Percentiles rank a stretch among this genome's conserved stretches.
Conservation (phyloP, 371 early-diverging fungal genomes). For the Mortierella sp. region DNA sequence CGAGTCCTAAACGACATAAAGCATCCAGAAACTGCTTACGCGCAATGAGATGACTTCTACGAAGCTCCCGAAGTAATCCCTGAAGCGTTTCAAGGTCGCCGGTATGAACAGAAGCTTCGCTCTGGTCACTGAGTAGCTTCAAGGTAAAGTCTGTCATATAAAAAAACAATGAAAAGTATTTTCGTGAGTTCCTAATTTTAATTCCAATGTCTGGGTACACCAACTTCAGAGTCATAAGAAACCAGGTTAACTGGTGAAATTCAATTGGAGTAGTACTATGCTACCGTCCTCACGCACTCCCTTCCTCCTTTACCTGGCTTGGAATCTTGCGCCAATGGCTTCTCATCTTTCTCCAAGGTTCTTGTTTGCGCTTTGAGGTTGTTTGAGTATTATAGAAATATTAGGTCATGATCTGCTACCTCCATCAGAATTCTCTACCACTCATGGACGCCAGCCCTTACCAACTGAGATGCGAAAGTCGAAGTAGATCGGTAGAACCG, state of each 20-base stretch:
- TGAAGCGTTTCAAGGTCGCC: constrained; percentile 53
- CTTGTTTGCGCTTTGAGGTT: constrained; percentile 50
- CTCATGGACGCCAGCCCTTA: constrained; percentile 9
- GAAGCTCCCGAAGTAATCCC: constrained; percentile 55
- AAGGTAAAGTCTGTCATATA: constrained; percentile 29
- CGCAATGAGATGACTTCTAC: constrained; percentile 53
- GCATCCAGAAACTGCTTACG: constrained; percentile 52
- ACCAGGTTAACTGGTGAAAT: background rate
- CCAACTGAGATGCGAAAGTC: constrained; percentile 60
- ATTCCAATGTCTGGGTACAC: background rate
- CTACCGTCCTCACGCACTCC: background rate
- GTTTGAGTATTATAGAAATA: background rate
- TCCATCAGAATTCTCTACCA: too few relatives aligned
- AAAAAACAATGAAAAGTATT: background rate
- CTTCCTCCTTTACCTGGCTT: constrained; percentile 24
- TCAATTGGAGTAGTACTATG: constrained; percentile 1
- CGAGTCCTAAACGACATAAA: background rate
- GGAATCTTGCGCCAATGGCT: constrained; percentile 21
- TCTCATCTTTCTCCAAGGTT: constrained; percentile 50
- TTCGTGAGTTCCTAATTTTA: background rate
- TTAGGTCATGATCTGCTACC: too few relatives aligned
- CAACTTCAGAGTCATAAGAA: too few relatives aligned
- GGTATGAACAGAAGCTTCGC: constrained; percentile 30
- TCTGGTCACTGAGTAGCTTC: constrained; percentile 36
- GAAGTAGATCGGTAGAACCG: constrained; percentile 54